Conservation (phyloP, 1,284 basidiomycete genomes). For the Rhodotorula glutinis region DNA sequence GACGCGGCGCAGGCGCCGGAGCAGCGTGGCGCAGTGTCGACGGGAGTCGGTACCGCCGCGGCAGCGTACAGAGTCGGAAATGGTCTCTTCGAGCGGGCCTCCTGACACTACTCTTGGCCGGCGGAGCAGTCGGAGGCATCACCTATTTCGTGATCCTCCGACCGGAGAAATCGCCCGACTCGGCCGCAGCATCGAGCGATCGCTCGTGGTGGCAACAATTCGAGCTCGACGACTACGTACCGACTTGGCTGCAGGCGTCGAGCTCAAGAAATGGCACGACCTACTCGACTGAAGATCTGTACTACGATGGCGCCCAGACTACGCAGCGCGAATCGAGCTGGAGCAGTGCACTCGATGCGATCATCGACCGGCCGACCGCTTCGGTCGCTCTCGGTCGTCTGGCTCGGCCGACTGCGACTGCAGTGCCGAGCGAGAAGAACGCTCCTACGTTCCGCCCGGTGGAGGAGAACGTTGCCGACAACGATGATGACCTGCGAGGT, state of each 20-base stretch:
- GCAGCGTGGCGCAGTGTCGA: constrained; percentile 1
- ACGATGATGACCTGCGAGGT: no score
- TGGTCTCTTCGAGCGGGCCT: constrained; percentile 2
- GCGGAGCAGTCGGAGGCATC: constrained; percentile 4
- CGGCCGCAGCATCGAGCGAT: no score
- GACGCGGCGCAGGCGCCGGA: background rate
- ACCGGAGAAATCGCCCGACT: background rate
- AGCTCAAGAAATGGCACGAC: background rate
- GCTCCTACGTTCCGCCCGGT: no score
- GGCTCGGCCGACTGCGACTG: background rate
- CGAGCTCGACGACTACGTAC: background rate
- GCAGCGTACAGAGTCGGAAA: constrained; percentile 5
- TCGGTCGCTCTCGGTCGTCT: background rate
- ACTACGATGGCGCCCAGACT: background rate
- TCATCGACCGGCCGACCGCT: background rate
- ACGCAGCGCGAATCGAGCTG: background rate
- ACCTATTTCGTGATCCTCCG: background rate
- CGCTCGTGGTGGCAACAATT: background rate
- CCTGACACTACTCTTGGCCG: constrained; percentile 1
- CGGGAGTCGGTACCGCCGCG: background rate
- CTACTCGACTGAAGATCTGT: background rate
- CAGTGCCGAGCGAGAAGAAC: background rate
- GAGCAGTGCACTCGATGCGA: background rate
- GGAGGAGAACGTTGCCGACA: no score
- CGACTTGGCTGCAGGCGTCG: background rate